Evolutionary conservation across 441 rosid genomes (phyloP), one percentile per base, ranked within the genome.

Genomic region (Croton setiger): DNA sequence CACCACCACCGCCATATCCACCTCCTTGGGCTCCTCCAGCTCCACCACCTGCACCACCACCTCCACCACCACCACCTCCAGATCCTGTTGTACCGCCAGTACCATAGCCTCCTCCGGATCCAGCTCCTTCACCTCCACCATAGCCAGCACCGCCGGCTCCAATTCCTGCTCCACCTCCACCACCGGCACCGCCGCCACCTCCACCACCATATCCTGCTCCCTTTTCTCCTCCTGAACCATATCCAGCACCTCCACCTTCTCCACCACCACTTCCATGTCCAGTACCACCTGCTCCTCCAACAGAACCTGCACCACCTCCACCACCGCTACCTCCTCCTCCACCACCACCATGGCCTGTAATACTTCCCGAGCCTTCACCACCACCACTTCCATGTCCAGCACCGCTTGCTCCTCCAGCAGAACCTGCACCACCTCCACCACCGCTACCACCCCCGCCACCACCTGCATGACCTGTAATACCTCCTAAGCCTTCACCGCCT

Each of bases 171-270:
- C 68, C 68, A 49, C 13, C 17, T 2, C 11, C 43, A 3, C 31
- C 58, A 0, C 69, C 69, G 3, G 51, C 49, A 14, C 63, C 62
- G 43, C 59, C 70, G 8, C 35, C 33, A 43, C 70, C 70, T 14
- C 62, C 62, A 4, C 43, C 63, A 3, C 70, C 60, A 51, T 15
- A 12, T 0, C 56, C 56, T 5, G 11, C 12, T 4, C 56, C 56
- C 1, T 7, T 7, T 1, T 27, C 56, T 18, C 69, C 69, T 45
- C 12, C 15, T 10, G 49, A 10, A 52, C 60, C 60, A 27, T 15
- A 55, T 4, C 60, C 60, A 12, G 37, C 60, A 3, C 60, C 60
- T 10, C 36, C 60, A 11, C 60, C 60, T 3, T 15, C 60, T 23
- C 69, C 69, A 37, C 20, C 12, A 5, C n/a, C n/a, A n/a, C n/a